Base-by-base conservation (phyloP, 306 rosid genomes). In the Inga laurina region DNA sequence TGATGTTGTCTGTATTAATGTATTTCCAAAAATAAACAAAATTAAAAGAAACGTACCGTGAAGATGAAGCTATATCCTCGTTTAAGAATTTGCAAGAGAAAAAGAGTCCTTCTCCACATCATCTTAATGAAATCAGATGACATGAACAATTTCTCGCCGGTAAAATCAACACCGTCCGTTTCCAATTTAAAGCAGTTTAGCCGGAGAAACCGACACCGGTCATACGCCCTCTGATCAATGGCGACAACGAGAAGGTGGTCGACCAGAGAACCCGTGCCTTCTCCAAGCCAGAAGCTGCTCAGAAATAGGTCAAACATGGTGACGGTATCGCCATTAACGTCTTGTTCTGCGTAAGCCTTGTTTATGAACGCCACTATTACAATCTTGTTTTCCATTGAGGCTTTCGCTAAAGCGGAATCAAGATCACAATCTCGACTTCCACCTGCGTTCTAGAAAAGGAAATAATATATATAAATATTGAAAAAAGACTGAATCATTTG, bases 211-310 rank as follows among this genome's bases (percentile, higher is more conserved):
- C 3, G 73, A 74, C 98, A 94, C 4, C 96, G 85, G 8, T 91
- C 91, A 76, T 91, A 89, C n/a, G 96, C 91, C 8, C 80, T 84
- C 76, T 32, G 90, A 78, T 94, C 97, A 0, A 89, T 91, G 0
- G 97, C 91, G 11, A 90, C 93, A 3, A 92, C 11, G 13, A 94
- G 86, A 46, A 94, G 83, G 19, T 94, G 86, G 44, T 92, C 82
- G 14, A 86, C 61, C 35, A 92, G 81, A 9, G 71, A 52, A 79
- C 78, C 87, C 0, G 94, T 92, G 67, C 86, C 90, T 21, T 91
- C 96, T n/a, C 98, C 97, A 3, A 88, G 73, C 98, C 97, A 94
- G 37, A 92, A 89, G 43, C 97, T 91, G 30, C 72, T 90, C 0
- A 92, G 84, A 67, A 94, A 92, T 32, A 92, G 70, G 84, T 94